phyloP scores from a whole-genome alignment of 768 basidiomycete genomes.

The Panus rudis region DNA sequence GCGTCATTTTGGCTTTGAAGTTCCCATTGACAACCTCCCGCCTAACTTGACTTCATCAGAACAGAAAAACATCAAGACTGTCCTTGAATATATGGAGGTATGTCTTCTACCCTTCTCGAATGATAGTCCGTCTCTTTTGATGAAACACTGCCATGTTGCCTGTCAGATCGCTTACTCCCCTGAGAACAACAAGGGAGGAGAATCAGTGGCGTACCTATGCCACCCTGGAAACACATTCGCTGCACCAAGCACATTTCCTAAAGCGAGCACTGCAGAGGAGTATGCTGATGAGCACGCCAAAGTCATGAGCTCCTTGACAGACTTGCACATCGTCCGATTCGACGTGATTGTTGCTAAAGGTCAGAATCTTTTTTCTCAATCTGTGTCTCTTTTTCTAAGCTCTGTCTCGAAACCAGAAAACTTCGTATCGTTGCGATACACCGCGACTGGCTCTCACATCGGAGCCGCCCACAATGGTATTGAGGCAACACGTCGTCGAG shows the following conservation, averaged over 20 bases:
- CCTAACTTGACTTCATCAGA: slow-evolving; percentile 8
- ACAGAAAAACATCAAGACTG: slow-evolving; percentile 10
- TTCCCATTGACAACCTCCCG: slow-evolving; percentile 10
- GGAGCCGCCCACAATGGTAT: slow-evolving; percentile 9
- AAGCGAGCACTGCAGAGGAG: slow-evolving; percentile 9
- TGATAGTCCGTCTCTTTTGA: too few species aligned
- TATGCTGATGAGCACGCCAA: slow-evolving; percentile 10
- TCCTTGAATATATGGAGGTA: slow-evolving; percentile 15
- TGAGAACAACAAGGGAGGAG: slow-evolving; percentile 9
- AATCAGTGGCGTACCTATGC: slow-evolving; percentile 10
- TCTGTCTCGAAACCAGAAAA: slow-evolving; percentile 5
- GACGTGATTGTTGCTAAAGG: slow-evolving; percentile 14
- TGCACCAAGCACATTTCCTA: slow-evolving; percentile 13
- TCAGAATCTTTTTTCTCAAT: not conserved
- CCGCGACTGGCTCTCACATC: slow-evolving; percentile 11
- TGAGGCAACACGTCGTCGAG: slow-evolving; percentile 7
- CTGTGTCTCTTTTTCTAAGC: not conserved
- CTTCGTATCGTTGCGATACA: slow-evolving; percentile 12
- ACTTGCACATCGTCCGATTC: slow-evolving; percentile 13
- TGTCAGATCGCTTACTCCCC: slow-evolving; percentile 16
- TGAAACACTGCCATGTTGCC: too few species aligned
- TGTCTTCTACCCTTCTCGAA: too few species aligned
- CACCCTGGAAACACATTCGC: slow-evolving; percentile 8
- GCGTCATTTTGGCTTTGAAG: slow-evolving; percentile 5
- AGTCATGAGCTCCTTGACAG: slow-evolving; percentile 11